Base-by-base conservation (phyloP, 2,329 filamentous ascomycete genomes). In the Teratosphaeria gauchensis region DNA sequence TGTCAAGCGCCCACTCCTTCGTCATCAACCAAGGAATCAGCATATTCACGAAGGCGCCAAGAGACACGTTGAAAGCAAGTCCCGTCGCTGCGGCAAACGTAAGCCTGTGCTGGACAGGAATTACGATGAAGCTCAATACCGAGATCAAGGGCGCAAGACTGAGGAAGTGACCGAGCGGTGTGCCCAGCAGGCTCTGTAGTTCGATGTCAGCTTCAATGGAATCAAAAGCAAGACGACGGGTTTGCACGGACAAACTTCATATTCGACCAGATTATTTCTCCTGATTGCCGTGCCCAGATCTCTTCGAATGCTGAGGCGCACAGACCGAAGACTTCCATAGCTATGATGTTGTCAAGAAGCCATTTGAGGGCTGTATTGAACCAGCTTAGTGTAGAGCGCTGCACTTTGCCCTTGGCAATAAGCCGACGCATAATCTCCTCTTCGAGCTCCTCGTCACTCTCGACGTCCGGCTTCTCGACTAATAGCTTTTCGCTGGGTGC, bases 361-460 rank as follows among this genome's bases (percentile, higher is more conserved):
- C 62, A 64, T 42, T 65, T 63, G 4, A 61, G 21, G 4, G 58
- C 48, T n/a, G 60, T 62, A 31, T 65, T 65, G 42, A 51, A 51
- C 60, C 60, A 61, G 12, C 54, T 61, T 12, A 65, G 48, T 3
- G 62, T 59, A 8, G 59, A 52, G 0, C 58, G 61, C 48, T 53
- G 57, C 19, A 64, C 56, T 54, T 62, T 62, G 24, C 62, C 63
- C 56, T 64, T 58, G 2, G 61, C 62, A 48, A 65, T 62, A 56
- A 59, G 58, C 31, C 58, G 60, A 51, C 59, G 55, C 54, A 61
- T 57, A 1, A 63, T 60, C 33, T 60, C 58, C 30, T 60, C 63
- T 55, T 64, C 59, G 11, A 54, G 21, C 16, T 48, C 32, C 14
- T 54, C 51, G 55, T 55, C 53, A 46, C 24, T 21, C 4, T 56